phyloP scores from a whole-genome alignment of 129 eudicot species.

The Deinandra increscens region DNA sequence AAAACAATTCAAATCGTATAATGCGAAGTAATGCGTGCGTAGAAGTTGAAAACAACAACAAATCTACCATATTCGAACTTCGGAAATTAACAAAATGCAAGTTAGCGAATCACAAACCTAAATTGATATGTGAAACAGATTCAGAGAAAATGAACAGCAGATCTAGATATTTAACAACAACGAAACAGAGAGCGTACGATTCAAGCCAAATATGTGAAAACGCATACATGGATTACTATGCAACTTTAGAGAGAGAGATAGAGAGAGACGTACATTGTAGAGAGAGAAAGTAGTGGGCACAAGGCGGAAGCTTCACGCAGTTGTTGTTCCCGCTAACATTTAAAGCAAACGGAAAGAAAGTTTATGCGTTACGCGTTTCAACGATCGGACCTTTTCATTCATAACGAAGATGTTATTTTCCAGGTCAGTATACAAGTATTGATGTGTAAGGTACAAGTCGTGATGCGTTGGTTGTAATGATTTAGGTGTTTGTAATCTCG shows the following conservation, averaged over 20 bases:
- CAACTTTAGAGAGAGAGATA: slow-evolving; percentile 28
- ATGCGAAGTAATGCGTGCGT: background rate
- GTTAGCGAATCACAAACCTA: slow-evolving; percentile 19
- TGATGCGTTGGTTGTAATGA: background rate
- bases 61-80: slow-evolving; percentile 10
- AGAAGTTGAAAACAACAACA: background rate
- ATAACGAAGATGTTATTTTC: background rate
- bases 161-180: slow-evolving; percentile 34
- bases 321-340: slow-evolving; percentile 38
- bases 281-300: slow-evolving; percentile 34
- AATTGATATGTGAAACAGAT: slow-evolving; percentile 22
- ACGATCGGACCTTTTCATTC: background rate
- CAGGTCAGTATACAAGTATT: slow-evolving; percentile 8
- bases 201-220: slow-evolving; percentile 14
- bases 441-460: background rate
- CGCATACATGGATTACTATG: background rate
- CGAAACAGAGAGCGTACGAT: slow-evolving; percentile 25
- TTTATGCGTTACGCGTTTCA: slow-evolving; percentile 32
- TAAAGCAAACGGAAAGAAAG: slow-evolving; percentile 30
- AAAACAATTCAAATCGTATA: background rate
- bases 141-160: slow-evolving; percentile 22
- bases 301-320: slow-evolving; percentile 33
- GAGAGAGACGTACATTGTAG: slow-evolving; percentile 26
- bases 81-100: background rate
- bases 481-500: slow-evolving; percentile 14